Evolutionary conservation across 2,329 filamentous ascomycete species (phyloP).

Genomic region (Amylocarpus encephaloides): DNA sequence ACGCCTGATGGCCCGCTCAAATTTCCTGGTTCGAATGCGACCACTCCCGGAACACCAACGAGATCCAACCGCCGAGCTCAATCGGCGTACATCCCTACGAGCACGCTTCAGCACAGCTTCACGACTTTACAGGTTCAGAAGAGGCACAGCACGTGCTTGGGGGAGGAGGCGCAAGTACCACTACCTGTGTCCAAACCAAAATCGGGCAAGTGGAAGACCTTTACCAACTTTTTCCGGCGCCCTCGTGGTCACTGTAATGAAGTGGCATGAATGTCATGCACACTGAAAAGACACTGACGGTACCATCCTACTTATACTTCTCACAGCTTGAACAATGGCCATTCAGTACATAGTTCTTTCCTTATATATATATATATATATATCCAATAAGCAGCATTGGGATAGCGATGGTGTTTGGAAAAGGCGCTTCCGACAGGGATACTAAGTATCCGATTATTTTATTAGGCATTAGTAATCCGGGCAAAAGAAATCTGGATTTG

Average conservation of each 20-base stretch:
- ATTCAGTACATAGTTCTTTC: constrained; percentile 1
- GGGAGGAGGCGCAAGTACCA: not conserved
- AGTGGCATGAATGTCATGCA: not conserved
- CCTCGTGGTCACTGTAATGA: constrained; percentile 5
- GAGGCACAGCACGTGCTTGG: constrained; percentile 12
- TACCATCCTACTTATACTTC: constrained; percentile 3
- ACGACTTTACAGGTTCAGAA: constrained; percentile 6
- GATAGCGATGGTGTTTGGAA: constrained; percentile 2
- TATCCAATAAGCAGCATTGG: not conserved
- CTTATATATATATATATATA: no score
- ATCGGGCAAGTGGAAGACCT: constrained; percentile 23
- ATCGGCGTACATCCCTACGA: constrained; percentile 22
- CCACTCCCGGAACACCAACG: constrained; percentile 21
- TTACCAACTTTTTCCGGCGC: constrained; percentile 26
- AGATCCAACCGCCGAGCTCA: constrained; percentile 17
- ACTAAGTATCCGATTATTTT: not conserved
- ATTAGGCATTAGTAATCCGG: no score
- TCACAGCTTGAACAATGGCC: not conserved
- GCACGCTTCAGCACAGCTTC: constrained; percentile 13
- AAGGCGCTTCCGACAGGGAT: not conserved
- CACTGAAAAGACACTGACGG: not conserved
- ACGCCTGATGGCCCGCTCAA: constrained; percentile 8
- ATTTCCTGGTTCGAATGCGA: constrained; percentile 11
- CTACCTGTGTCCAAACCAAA: constrained; percentile 18
- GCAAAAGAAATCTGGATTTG: no score